phyloP scores from a whole-genome alignment of 2,329 filamentous ascomycete genomes.

The Capronia epimyces region DNA sequence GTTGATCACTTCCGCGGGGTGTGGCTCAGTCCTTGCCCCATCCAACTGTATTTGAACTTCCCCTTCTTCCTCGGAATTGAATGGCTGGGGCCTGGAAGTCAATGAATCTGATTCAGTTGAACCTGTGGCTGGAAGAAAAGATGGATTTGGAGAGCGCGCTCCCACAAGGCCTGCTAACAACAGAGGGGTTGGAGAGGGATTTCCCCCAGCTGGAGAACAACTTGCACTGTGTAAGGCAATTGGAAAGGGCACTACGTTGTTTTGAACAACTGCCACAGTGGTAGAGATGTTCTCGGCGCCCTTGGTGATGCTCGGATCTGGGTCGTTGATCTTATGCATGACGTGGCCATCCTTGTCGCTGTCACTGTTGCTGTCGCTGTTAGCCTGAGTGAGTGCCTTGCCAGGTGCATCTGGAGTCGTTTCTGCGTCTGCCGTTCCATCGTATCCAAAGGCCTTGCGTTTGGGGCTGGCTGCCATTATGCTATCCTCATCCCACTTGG shows the following conservation, averaged over 20 bases:
- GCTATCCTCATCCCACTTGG: conserved; percentile 21
- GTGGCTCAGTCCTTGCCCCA: background rate
- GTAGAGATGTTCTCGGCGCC: too few relatives aligned
- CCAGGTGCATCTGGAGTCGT: background rate
- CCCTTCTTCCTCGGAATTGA: background rate
- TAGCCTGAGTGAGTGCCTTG: background rate
- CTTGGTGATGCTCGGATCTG: too few relatives aligned
- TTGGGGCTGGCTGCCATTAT: conserved; percentile 14
- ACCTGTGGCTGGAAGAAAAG: background rate
- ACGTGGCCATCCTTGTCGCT: background rate
- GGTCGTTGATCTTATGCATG: too few relatives aligned
- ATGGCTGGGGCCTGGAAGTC: background rate
- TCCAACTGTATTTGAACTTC: background rate
- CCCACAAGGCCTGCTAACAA: too few relatives aligned
- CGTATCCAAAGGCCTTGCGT: conserved; percentile 12
- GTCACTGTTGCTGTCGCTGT: background rate
- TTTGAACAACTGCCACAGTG: too few relatives aligned
- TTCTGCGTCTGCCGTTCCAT: background rate
- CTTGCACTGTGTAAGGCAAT: too few relatives aligned
- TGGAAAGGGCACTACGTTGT: too few relatives aligned
- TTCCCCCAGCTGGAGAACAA: background rate
- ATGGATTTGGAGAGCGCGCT: too few relatives aligned
- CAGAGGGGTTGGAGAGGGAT: background rate
- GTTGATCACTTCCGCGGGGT: background rate
- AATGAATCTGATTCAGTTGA: background rate